Base-by-base conservation (phyloP, 129 eudicot genomes). In the Centrapalus pauciflorus region DNA sequence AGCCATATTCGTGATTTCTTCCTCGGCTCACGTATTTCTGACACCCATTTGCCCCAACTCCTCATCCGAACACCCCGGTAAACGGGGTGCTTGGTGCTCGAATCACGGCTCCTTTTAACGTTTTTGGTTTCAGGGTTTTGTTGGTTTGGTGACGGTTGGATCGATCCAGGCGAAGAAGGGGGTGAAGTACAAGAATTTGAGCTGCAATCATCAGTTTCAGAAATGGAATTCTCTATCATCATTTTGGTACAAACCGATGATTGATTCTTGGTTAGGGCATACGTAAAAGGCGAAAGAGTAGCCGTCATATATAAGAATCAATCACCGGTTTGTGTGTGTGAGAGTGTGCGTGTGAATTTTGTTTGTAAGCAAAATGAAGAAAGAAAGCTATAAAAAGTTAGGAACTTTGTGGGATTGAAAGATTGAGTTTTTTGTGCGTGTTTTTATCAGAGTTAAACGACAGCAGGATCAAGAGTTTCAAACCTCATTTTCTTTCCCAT, bases 41-140 rank as follows among this genome's bases (percentile, higher is more conserved):
- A 91, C 17, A 91, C 97, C 97, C 97, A 91, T 79, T 87, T 90
- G 1, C 97, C 97, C 97, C 97, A 90, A 56, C 95, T 85, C 0
- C 97, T 73, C 97, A 82, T 91, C 3, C 97, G 69, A 0, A 91
- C 97, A 2, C 97, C 97, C 1, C 83, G 83, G 72, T 87, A 91
- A 0, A 72, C 78, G 1, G 96, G 97, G 73, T 83, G 96, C 41
- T 74, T 80, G 48, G 76, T 80, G 35, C 55, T 85, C 0, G 48
- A 50, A 16, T 55, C 78, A 0, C 74, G 77, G 8, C 16, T 20
- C 32, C 80, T 37, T 69, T 79, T 43, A 7, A 73, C 40, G n/a
- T 46, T 28, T 38, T 25, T 52, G 11, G 72, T 64, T 75, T 59
- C 61, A 4, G 69, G 38, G 59, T 38, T 71, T 61, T 49, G 40